phyloP scores from a whole-genome alignment of 805 yeast species.

The Ogataea trehalophila region DNA sequence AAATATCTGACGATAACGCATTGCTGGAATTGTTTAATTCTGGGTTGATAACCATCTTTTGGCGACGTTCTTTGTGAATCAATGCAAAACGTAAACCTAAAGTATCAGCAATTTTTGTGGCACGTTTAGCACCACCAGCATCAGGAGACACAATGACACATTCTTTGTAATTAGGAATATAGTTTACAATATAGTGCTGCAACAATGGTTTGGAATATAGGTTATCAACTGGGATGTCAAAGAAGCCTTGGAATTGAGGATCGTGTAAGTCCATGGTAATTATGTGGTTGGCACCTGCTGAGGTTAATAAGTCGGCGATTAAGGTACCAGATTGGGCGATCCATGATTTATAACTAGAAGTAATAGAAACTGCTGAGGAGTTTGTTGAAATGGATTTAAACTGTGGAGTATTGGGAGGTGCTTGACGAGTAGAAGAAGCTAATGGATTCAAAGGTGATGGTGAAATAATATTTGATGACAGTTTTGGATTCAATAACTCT shows the following conservation, averaged over 20 bases:
- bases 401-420: conserved; percentile 2
- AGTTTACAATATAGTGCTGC: conserved; percentile 74
- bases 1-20: conserved; percentile 8
- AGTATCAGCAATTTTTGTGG: conserved; percentile 89
- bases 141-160: conserved; percentile 96
- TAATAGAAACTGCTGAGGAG: conserved; percentile 30
- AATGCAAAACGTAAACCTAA: conserved; percentile 86
- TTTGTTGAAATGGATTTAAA: conserved; percentile 17
- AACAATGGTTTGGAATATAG: conserved; percentile 82
- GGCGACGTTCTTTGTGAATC: conserved; percentile 88
- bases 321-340: conserved; percentile 92
- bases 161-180: conserved; percentile 73
- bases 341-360: conserved; percentile 83
- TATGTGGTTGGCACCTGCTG: conserved; percentile 95
- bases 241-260: conserved; percentile 96
- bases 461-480: conserved; percentile 1
- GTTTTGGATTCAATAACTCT: conserved; percentile 7
- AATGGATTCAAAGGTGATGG: conserved; percentile 11
- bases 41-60: conserved; percentile 31
- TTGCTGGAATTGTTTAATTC: neutral
- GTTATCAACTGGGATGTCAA: conserved; percentile 94
- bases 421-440: conserved; percentile 2
- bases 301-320: conserved; percentile 78
- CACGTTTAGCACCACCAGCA: conserved; percentile 98
- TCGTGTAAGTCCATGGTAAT: conserved; percentile 98